Evolutionary conservation across 345 rosid species (phyloP), one percentile per base, ranked within the genome.

Genomic region (Kernera saxatilis): DNA sequence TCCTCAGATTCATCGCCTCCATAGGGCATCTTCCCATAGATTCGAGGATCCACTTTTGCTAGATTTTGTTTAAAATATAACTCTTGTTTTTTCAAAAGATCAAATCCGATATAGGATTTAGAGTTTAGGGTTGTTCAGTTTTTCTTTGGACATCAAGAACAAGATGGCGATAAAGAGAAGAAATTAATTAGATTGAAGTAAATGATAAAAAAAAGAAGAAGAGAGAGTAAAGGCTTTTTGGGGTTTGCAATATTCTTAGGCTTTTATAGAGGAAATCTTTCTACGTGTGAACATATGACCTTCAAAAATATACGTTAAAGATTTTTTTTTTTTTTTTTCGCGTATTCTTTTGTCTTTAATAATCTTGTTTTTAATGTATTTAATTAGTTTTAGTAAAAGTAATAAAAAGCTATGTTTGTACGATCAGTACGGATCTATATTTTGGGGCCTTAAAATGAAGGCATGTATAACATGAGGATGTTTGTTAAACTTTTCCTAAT

Each of bases 11-110:
- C 92, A 64, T 80, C 74, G 50, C 77, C 73, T 37, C 83, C 57
- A 51, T 67, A 59, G 37, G 87, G 63, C 71, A 85, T 79, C 74
- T 86, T 86, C 81, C 90, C 87, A 64, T 53, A 61, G 56, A 71
- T 57, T 37, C 43, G 59, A 71, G 51, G 87, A 82, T 86, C 82
- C 68, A 69, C 45, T 60, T 67, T 67, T 14, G 62, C 54, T 21
- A 49, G 3, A 23, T 21, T 48, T 50, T 21, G 8, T 2, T 3
- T 1, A 8, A 13, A 17, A 19, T 23, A 39, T 0, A 36, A 8
- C 18, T 11, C 21, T 13, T 25, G n/a, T n/a, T 2, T 41, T 12
- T 13, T 13, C 1, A 48, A 9, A 52, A 61, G 8, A 59, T 60
- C 51, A 15, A 49, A 32, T 14, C 23, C 30, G 40, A 57, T 30